Evolutionary conservation across 495 filamentous ascomycete genomes (phyloP), one percentile per base, ranked within the genome.

Genomic region (Aspergillus ellipticus): DNA sequence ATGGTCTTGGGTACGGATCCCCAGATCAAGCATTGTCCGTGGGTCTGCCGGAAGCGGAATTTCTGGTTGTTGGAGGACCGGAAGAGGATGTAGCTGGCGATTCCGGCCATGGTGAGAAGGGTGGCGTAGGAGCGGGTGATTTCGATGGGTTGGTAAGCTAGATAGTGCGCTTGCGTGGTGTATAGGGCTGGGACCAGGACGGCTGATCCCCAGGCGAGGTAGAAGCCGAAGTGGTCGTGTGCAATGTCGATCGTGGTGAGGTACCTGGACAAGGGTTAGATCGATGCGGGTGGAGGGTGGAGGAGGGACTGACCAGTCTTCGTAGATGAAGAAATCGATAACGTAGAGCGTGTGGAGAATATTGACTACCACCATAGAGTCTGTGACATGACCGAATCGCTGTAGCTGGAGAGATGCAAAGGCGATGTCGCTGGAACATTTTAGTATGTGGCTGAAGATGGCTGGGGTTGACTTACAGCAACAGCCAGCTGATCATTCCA

Each of bases 151-250:
- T 77, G 67, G 15, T 63, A 58, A 35, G 75, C 74, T 7, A 81
- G 63, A 53, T 75, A 81, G 50, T 81, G 78, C 3, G 74, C 71
- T 60, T 80, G 78, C 8, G 76, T 62, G 11, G 78, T 79, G 63
- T 81, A 81, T 15, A 74, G 56, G 6, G 63, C 65, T 2, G 77
- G 78, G 8, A 81, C 59, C 62, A 70, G 77, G 29, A 71, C 73
- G 19, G 74, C 66, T 33, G 67, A 73, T 26, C 78, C 78, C 73
- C 73, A 81, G 19, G 69, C 73, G 6, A 80, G 69, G 59, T 79
- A 78, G 63, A 78, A 81, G 2, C 78, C 78, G 54, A 78, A 81
- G 57, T 80, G 77, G 46, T 81, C 78, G 43, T 79, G 76, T 19
- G 63, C 67, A 33, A 81, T 81, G 54, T 81, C 78, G 33, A 81